A percentile compares a stretch with the other conserved stretches of the same genome.
These are phyloP conservation scores for Mycena latifolia DNA, from an alignment of 768 basidiomycete species.

Conservation along the genomic window DNA sequence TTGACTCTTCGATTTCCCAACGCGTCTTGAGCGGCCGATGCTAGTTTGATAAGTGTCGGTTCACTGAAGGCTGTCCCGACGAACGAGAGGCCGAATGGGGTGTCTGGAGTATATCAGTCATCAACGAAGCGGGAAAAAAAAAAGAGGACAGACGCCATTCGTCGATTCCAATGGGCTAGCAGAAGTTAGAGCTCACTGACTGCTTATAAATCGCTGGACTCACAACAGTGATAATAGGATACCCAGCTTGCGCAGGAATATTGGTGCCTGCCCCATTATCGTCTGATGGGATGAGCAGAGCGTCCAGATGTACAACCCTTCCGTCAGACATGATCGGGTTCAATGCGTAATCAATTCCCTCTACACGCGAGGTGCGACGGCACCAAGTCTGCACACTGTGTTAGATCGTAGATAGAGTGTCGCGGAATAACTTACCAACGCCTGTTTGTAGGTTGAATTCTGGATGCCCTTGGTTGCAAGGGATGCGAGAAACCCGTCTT, in stretches of 20 bases:
- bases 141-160: slow-evolving; percentile 50
- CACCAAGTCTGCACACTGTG: slow-evolving; percentile 27
- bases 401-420: not conserved
- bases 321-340: slow-evolving; percentile 35
- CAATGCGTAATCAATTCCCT: slow-evolving; percentile 35
- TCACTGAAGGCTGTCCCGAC: slow-evolving; percentile 60
- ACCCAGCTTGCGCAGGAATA: slow-evolving; percentile 57
- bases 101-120: slow-evolving; percentile 45
- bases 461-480: slow-evolving; percentile 32
- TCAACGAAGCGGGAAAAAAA: slow-evolving; percentile 35
- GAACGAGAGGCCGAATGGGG: slow-evolving; percentile 60
- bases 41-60: slow-evolving; percentile 53
- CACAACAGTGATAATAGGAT: slow-evolving; percentile 59
- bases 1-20: slow-evolving; percentile 33
- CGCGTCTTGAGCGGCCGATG: slow-evolving; percentile 60
- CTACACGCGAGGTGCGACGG: slow-evolving; percentile 30
- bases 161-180: slow-evolving; percentile 37
- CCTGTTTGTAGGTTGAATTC: slow-evolving; percentile 35
- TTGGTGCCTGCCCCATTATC: slow-evolving; percentile 39
- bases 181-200: not conserved
- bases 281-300: slow-evolving; percentile 35
- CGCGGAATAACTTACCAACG: slow-evolving; percentile 14
- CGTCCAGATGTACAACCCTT: slow-evolving; percentile 30
- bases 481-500: slow-evolving; percentile 34
- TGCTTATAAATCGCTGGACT: not conserved